Evolutionary conservation across 2,329 filamentous ascomycete genomes (phyloP).

Genomic region (Monilinia aucupariae): DNA sequence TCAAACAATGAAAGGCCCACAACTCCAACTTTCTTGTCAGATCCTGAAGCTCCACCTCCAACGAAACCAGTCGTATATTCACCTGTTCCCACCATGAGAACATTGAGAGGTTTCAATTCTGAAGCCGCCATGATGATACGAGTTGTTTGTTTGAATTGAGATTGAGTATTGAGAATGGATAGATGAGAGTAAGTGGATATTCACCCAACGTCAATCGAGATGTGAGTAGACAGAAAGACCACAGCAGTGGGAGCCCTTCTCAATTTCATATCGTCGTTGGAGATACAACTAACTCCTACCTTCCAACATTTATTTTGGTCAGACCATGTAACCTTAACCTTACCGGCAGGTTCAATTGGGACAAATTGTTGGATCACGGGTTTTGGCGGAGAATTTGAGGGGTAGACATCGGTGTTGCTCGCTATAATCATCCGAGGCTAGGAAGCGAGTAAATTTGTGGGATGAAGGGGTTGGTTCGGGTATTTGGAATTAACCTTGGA

Average conservation of each 20-base stretch:
- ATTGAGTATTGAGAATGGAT: neutral
- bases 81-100: conserved; percentile 61
- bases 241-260: conserved; percentile 5
- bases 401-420: conserved; percentile 3
- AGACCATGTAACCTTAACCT: neutral
- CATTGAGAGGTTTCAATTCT: conserved; percentile 29
- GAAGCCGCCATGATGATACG: conserved; percentile 10
- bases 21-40: conserved; percentile 94
- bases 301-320: neutral
- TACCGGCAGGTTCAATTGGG: neutral
- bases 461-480: conserved; percentile 8
- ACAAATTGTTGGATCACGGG: conserved; percentile 9
- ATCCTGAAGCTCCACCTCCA: conserved; percentile 72
- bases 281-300: neutral
- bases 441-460: conserved; percentile 7
- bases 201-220: conserved; percentile 9
- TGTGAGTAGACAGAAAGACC: neutral
- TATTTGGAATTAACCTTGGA: conserved; percentile 5
- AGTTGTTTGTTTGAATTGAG: conserved; percentile 1
- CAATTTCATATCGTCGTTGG: neutral
- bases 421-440: conserved; percentile 17
- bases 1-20: conserved; percentile 88
- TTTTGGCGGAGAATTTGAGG: conserved; percentile 18
- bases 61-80: conserved; percentile 97
- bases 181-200: neutral